These are phyloP conservation scores for Mycena sanguinolenta DNA, from an alignment of 768 basidiomycete genomes.

Conservation along the genomic window DNA sequence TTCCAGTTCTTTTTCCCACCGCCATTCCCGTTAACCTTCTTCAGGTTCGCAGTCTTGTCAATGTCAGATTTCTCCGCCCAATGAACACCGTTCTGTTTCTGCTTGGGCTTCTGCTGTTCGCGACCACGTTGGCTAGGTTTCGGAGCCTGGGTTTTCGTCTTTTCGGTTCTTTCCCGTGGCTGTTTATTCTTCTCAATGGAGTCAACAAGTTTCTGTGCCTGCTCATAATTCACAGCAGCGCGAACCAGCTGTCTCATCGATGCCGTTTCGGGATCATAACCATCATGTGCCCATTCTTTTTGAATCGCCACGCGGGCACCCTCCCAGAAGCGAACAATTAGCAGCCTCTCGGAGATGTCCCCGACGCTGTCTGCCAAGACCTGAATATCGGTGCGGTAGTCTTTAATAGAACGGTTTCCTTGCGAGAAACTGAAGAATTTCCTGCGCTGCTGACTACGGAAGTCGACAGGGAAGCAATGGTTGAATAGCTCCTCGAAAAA, in stretches of 20 bases:
- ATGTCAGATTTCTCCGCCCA: too few relatives aligned
- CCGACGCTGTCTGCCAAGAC: constrained; percentile 19
- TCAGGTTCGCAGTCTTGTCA: too few relatives aligned
- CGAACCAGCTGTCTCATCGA: neutral
- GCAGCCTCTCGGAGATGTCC: too few relatives aligned
- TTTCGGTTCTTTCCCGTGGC: too few relatives aligned
- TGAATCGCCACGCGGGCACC: constrained; percentile 21
- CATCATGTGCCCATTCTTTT: constrained; percentile 15
- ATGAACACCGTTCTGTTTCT: too few relatives aligned
- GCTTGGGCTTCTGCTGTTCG: too few relatives aligned
- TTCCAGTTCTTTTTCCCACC: too few relatives aligned
- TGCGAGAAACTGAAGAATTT: constrained; percentile 30
- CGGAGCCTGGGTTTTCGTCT: too few relatives aligned
- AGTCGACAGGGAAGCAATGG: constrained; percentile 34
- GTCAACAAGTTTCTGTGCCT: neutral
- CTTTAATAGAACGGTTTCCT: constrained; percentile 17
- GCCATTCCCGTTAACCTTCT: too few relatives aligned
- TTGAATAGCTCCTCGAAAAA: constrained; percentile 29
- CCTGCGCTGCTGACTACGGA: constrained; percentile 29
- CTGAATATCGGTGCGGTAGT: constrained; percentile 20
- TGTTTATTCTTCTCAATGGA: too few relatives aligned
- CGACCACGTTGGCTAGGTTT: too few relatives aligned
- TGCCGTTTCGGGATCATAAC: constrained; percentile 25
- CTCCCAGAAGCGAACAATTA: constrained; percentile 31
- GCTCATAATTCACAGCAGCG: constrained; percentile 26